Percentiles rank a stretch among this genome's conserved stretches.
Conservation (phyloP, 495 filamentous ascomycete genomes). For the Aspergillus diversus region DNA sequence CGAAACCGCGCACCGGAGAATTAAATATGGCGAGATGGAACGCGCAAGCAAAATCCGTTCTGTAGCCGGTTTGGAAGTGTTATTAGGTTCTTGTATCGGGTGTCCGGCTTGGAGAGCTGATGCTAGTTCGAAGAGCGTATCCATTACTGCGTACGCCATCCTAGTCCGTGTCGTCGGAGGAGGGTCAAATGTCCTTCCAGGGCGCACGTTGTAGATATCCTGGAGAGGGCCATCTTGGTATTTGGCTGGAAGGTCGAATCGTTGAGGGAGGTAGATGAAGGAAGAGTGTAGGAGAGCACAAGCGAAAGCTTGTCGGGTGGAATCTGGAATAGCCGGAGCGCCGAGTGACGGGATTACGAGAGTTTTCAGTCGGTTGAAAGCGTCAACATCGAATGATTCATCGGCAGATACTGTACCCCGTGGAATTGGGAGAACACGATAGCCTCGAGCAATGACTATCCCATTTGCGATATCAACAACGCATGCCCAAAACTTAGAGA, state of each 20-base stretch:
- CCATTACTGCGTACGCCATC: conserved; percentile 80
- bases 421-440: conserved; percentile 33
- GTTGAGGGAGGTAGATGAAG: conserved; percentile 72
- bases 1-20: conserved; percentile 78
- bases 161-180: conserved; percentile 63
- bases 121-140: conserved; percentile 78
- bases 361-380: conserved; percentile 67
- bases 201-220: conserved; percentile 64
- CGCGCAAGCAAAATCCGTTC: conserved; percentile 66
- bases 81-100: conserved; percentile 4
- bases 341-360: conserved; percentile 80
- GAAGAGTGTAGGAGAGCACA: conserved; percentile 80
- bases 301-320: conserved; percentile 69
- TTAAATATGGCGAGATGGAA: conserved; percentile 79
- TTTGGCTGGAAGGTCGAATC: conserved; percentile 60
- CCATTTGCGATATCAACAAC: conserved; percentile 45
- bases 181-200: conserved; percentile 72
- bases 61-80: neutral
- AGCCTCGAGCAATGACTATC: conserved; percentile 44
- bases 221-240: conserved; percentile 58
- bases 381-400: conserved; percentile 78
- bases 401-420: conserved; percentile 38
- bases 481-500: conserved; percentile 45
- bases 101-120: conserved; percentile 30
- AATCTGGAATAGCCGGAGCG: conserved; percentile 62